Percentiles rank a stretch among this genome's conserved stretches.
phyloP scores from a whole-genome alignment of 768 basidiomycete species.

The Tubosaeta sp. region DNA sequence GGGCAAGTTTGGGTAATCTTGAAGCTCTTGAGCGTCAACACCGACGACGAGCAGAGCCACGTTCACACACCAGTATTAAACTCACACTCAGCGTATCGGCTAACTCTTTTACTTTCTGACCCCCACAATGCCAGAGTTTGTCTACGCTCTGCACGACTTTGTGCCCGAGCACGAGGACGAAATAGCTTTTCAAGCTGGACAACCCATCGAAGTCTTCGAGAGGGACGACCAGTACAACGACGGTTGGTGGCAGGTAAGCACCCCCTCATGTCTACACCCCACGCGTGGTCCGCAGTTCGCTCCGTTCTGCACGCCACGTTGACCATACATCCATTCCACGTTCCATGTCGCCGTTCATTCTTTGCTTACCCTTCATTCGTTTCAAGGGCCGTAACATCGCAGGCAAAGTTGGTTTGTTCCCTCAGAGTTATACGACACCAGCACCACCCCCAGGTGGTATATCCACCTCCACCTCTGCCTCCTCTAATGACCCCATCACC shows the following conservation, averaged over 20 bases:
- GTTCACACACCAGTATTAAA: not conserved
- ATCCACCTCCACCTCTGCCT: conserved; percentile 24
- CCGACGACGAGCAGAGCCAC: conserved; percentile 11
- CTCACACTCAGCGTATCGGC: conserved; percentile 1
- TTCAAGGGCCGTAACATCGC: conserved; percentile 73
- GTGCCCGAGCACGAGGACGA: conserved; percentile 93
- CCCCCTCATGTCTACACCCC: not conserved
- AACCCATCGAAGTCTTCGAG: conserved; percentile 86
- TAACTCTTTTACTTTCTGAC: not conserved
- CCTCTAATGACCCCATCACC: conserved; percentile 20
- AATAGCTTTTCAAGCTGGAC: conserved; percentile 77
- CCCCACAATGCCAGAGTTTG: conserved; percentile 67
- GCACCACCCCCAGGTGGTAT: conserved; percentile 38
- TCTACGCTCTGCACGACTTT: conserved; percentile 87
- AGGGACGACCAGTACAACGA: conserved; percentile 91
- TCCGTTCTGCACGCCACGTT: conserved; percentile 4
- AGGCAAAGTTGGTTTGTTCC: conserved; percentile 88
- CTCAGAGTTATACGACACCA: conserved; percentile 78
- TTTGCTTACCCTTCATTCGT: conserved; percentile 20
- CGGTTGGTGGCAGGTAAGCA: conserved; percentile 87
- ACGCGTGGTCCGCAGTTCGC: conserved; percentile 7
- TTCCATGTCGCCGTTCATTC: conserved; percentile 25
- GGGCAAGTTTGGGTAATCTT: not conserved
- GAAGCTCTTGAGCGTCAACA: conserved; percentile 6
- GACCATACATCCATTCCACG: conserved; percentile 11